phyloP scores from a whole-genome alignment of 768 basidiomycete species.

The Boletus rubropictus region DNA sequence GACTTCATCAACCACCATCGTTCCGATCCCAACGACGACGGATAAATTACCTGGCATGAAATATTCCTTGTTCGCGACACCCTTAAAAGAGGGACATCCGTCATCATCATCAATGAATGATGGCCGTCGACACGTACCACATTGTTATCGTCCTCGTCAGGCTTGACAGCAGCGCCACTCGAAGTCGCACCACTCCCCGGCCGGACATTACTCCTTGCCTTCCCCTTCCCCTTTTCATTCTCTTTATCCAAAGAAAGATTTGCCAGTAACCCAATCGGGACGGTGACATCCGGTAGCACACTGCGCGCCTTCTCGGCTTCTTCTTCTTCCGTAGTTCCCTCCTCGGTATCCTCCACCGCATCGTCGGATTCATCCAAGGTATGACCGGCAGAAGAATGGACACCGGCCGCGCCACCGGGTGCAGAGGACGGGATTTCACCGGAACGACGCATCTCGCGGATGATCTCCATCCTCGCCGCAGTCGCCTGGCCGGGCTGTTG shows the following conservation, averaged over 20 bases:
- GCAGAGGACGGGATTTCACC: conserved; percentile 1
- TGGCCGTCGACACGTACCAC: conserved; percentile 37
- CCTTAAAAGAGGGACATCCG: conserved; percentile 35
- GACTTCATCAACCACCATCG: neutral
- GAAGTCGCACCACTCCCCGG: conserved; percentile 19
- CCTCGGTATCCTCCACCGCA: conserved; percentile 29
- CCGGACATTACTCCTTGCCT: conserved; percentile 32
- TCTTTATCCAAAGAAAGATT: conserved; percentile 60
- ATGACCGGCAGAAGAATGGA: neutral
- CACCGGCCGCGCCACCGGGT: neutral
- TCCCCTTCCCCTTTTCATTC: conserved; percentile 38
- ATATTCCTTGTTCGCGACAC: conserved; percentile 74
- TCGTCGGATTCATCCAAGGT: conserved; percentile 36
- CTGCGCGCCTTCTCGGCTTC: conserved; percentile 44
- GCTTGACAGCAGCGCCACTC: conserved; percentile 15
- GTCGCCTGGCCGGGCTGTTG: conserved; percentile 42
- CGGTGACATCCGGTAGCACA: conserved; percentile 60
- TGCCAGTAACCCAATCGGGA: conserved; percentile 72
- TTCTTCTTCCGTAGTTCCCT: conserved; percentile 31
- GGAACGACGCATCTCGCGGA: conserved; percentile 31
- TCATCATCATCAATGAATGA: conserved; percentile 2
- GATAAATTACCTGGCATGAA: conserved; percentile 61
- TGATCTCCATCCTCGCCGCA: conserved; percentile 23
- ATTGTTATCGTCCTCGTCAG: conserved; percentile 56
- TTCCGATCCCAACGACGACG: neutral